These are phyloP conservation scores for Rosa rugosa DNA, from an alignment of 306 rosid genomes.

Conservation along the genomic window DNA sequence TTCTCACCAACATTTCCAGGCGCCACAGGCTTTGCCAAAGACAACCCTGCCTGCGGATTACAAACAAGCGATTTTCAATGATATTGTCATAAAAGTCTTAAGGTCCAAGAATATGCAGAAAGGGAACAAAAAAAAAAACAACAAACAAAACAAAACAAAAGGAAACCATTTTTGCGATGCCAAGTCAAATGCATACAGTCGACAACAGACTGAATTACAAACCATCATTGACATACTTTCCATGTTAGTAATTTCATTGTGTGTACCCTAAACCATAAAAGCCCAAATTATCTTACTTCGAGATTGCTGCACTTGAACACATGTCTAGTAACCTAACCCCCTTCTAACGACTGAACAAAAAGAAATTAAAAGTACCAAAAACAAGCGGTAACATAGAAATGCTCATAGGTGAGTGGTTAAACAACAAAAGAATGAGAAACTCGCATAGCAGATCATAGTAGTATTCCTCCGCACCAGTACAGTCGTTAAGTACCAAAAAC, in stretches of 20 bases:
- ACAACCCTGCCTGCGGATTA: constrained; percentile 61
- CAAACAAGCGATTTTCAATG: neutral
- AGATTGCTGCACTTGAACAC: neutral
- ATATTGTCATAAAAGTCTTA: neutral
- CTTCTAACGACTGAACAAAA: neutral
- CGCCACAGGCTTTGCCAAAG: constrained; percentile 40
- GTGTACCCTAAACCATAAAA: neutral
- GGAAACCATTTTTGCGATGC: constrained; percentile 9
- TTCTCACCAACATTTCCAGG: constrained; percentile 50
- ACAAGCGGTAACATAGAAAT: neutral
- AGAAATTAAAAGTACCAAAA: neutral
- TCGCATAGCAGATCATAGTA: neutral
- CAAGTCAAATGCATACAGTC: neutral
- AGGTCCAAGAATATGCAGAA: neutral
- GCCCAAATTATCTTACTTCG: neutral
- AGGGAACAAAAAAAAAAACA: no score
- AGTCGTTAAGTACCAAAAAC: no score
- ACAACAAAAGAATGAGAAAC: neutral
- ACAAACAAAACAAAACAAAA: constrained; percentile 6
- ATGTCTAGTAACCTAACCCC: neutral
- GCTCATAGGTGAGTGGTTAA: neutral
- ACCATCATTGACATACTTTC: neutral
- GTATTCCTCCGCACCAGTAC: neutral
- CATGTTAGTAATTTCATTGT: neutral
- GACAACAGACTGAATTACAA: neutral